Evolutionary conservation across 1,284 basidiomycete genomes (phyloP).

Genomic region (Tausonia pullulans): DNA sequence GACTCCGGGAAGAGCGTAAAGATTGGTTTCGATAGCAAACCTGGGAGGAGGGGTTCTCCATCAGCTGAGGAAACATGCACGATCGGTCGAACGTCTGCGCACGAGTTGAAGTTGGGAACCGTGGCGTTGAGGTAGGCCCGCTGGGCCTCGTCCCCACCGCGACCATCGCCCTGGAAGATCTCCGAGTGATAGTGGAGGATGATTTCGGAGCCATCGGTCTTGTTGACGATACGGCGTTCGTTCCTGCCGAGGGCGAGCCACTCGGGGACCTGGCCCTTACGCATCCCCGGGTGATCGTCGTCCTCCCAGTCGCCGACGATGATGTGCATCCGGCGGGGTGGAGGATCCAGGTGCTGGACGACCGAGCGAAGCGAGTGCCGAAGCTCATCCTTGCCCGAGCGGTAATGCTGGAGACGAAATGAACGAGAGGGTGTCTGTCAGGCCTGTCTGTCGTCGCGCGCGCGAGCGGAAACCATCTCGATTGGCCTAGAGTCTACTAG

Average conservation of each 20-base stretch:
- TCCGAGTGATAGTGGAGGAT: conserved; percentile 2
- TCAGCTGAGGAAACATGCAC: background rate
- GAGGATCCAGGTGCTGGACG: background rate
- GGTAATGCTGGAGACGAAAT: background rate
- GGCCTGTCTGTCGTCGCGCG: too few species aligned
- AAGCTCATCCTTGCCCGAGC: conserved; percentile 10
- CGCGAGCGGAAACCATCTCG: too few species aligned
- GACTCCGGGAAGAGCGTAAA: conserved; percentile 18
- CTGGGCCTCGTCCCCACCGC: background rate
- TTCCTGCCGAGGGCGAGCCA: background rate
- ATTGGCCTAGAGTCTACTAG: too few species aligned
- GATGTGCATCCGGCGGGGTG: conserved; percentile 1
- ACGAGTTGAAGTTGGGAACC: conserved; percentile 8
- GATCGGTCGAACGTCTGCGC: background rate
- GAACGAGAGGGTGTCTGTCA: background rate
- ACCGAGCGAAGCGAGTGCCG: conserved; percentile 6
- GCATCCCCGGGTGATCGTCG: background rate
- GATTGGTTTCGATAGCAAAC: conserved; percentile 23
- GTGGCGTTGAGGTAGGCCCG: background rate
- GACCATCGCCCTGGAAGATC: background rate
- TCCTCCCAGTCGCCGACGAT: conserved; percentile 12
- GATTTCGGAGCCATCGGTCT: background rate
- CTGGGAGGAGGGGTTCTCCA: background rate
- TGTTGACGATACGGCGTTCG: background rate
- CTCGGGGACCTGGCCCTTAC: conserved; percentile 9